Base-by-base conservation (phyloP, 768 basidiomycete genomes). In the Pleurotus platypus region DNA sequence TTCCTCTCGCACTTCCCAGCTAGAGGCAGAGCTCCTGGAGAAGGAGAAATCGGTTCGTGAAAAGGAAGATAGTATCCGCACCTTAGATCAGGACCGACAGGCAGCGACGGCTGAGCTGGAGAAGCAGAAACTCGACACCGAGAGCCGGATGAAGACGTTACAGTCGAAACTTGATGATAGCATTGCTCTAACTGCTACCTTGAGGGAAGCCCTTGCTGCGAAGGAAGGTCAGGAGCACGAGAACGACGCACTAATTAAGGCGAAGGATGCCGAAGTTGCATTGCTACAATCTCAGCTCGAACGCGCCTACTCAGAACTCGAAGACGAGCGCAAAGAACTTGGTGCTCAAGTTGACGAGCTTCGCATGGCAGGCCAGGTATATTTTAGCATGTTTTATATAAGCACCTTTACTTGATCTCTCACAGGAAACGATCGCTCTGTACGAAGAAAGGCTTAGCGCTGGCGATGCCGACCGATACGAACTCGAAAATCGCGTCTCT, bases 361-460 rank as follows among this genome's bases (percentile, higher is more conserved):
- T 42, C 81, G 92, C 30, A 78, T 82, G 60, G 96, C 95, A 22
- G 95, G 95, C 37, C 92, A 95, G 78, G 92, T 92, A 65, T 63
- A 78, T 16, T 30, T 18, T 49, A 59, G 11, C 20, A 49, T 46
- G 26, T 51, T 46, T 48, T 22, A 24, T 56, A 42, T 30, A 57
- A 11, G 40, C 42, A 22, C 27, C 13, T 38, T 40, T 40, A 15
- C 8, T 18, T 12, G 8, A n/a, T 15, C 43, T 16, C 35, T 56
- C 42, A 1, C 65, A 94, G 91, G 92, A 94, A 84, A 93, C 94
- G 0, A 97, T 97, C 58, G 91, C 92, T 16, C 78, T 97, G 9
- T 98, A 98, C 66, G 96, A 99, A 73, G 92, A 94, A 66, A 84
- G 87, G 38, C 75, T 96, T 4, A 88, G 83, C 57, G 78, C 77